Base-by-base conservation (phyloP, 78 protist species). In the Polysphondylium violaceum region DNA sequence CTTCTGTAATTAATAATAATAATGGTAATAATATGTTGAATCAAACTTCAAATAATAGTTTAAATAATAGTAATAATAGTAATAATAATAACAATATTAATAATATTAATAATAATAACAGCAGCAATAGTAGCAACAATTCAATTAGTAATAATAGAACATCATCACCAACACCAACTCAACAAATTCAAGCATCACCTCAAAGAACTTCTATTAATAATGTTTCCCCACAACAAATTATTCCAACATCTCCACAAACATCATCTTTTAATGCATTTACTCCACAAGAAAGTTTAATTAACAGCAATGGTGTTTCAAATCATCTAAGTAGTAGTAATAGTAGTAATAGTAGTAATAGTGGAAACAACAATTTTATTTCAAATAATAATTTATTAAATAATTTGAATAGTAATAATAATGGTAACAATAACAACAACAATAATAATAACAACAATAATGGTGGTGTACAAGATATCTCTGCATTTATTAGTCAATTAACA, bases 101-200 rank as follows among this genome's bases (percentile, higher is more conserved):
- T 27, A 33, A 21, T 27, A 35, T 36, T 27, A 36, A 21, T 21
- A n/a, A 27, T 58, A 67, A 43, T 55, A 67, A 43, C 74, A 67
- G 23, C 74, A 17, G 9, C 87, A 47, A 63, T 74, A 29, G 8
- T 74, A 76, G 17, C 71, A 75, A 35, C 63, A 44, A 38, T 21
- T 58, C 36, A 59, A 74, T 19, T 31, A 60, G 25, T n/a, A n/a
- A n/a, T n/a, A n/a, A n/a, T n/a, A n/a, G n/a, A n/a, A n/a, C n/a
- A n/a, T n/a, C 36, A 31, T 31, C 68, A 31, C 68, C 38, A 60
- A 31, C 68, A 59, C 69, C 51, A 71, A 23, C 71, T 36, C 71
- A 71, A 71, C 33, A 25, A 23, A 33, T 35, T 27, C 63, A 53
- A 47, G 17, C 56, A 53, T 63, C 74, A 67, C 16, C 74, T 6